Evolutionary conservation across 2,329 filamentous ascomycete genomes (phyloP).

Genomic region (Neurospora crassa): DNA sequence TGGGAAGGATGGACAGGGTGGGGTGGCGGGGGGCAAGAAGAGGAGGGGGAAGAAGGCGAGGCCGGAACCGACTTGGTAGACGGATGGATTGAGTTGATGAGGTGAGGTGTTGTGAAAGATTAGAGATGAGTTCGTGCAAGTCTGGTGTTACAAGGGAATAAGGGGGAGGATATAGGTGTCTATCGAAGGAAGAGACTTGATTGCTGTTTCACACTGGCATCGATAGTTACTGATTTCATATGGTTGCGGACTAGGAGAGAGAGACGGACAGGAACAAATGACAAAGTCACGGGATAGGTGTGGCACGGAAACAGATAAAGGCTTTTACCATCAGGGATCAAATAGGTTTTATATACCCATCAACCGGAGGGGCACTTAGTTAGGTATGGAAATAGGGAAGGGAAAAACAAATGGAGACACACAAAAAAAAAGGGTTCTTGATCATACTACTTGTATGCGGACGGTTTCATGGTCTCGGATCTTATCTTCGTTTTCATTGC

Average conservation of each 20-base stretch:
- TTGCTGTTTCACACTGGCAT: neutral
- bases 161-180: too few relatives aligned
- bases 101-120: neutral
- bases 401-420: neutral
- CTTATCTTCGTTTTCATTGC: neutral
- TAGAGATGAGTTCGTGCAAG: neutral
- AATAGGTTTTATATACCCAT: neutral
- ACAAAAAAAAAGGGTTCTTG: too few relatives aligned
- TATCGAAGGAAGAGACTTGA: neutral
- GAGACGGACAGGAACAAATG: neutral
- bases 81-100: too few relatives aligned
- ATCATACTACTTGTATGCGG: neutral
- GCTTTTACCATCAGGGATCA: neutral
- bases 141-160: too few relatives aligned
- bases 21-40: constrained; percentile 8
- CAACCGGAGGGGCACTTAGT: neutral
- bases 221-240: neutral
- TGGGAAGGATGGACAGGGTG: constrained; percentile 25
- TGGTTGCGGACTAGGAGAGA: neutral
- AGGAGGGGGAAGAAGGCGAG: constrained; percentile 9
- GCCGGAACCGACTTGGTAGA: neutral
- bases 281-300: too few relatives aligned
- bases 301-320: neutral
- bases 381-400: neutral
- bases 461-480: too few relatives aligned